Evolutionary conservation across 1,284 basidiomycete genomes (phyloP).

Genomic region (Moniliophthora roreri): DNA sequence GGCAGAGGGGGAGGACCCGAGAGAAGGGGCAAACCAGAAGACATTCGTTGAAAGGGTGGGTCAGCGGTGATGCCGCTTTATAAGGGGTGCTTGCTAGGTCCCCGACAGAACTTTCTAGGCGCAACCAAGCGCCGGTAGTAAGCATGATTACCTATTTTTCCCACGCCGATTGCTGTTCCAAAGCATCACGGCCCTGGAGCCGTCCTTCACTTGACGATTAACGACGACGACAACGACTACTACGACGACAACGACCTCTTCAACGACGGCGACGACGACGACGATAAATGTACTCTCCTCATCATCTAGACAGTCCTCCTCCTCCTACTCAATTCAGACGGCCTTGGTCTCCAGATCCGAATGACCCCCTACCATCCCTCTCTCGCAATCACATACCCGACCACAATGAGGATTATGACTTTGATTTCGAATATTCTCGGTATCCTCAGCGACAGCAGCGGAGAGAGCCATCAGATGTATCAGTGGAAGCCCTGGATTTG

Average conservation of each 20-base stretch:
- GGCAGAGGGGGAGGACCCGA: conserved; percentile 59
- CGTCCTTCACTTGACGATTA: background rate
- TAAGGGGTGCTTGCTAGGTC: too few relatives aligned
- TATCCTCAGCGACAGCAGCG: conserved; percentile 27
- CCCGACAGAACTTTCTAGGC: too few relatives aligned
- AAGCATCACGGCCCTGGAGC: too few relatives aligned
- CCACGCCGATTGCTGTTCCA: too few relatives aligned
- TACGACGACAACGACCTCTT: conserved; percentile 5
- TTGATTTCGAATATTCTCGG: conserved; percentile 14
- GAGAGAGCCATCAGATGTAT: conserved; percentile 58
- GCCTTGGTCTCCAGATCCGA: conserved; percentile 67
- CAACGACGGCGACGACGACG: conserved; percentile 12
- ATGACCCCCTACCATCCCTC: conserved; percentile 46
- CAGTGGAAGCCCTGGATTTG: conserved; percentile 68
- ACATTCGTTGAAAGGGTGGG: background rate
- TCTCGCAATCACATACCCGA: conserved; percentile 10
- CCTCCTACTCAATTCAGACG: conserved; percentile 50
- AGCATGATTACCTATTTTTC: too few relatives aligned
- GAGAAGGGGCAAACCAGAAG: conserved; percentile 61
- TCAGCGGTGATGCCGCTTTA: too few relatives aligned
- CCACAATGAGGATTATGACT: conserved; percentile 19
- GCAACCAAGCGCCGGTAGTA: too few relatives aligned
- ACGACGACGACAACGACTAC: background rate
- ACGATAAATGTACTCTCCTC: conserved; percentile 33
- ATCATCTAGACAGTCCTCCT: conserved; percentile 50